Conservation (phyloP, 345 rosid species). For the Carallia brachiata region DNA sequence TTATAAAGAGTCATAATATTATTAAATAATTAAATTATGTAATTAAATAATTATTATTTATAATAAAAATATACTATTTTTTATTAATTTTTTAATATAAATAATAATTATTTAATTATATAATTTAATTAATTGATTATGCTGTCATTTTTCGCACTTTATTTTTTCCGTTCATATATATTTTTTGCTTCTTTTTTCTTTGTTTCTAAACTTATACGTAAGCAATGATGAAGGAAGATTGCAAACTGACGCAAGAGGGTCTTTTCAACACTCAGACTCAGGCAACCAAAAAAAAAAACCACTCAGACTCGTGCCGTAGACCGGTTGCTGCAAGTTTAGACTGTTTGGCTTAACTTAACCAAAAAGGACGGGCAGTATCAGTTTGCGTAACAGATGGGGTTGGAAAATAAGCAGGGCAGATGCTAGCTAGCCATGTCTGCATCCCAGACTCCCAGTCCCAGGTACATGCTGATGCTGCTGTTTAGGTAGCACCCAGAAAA, state of each 20-base stretch:
- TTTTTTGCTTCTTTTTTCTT: neutral
- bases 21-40: no score
- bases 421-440: slow-evolving; percentile 21
- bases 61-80: no score
- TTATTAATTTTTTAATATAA: no score
- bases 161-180: no score
- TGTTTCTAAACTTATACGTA: slow-evolving; percentile 18
- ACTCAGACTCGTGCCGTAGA: neutral
- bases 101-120: no score
- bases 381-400: neutral
- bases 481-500: slow-evolving; percentile 35
- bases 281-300: no score
- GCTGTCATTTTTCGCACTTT: no score
- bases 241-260: slow-evolving; percentile 21
- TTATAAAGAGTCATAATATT: no score
- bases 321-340: slow-evolving; percentile 24
- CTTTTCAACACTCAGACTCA: slow-evolving; percentile 8
- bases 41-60: no score
- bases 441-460: slow-evolving; percentile 4
- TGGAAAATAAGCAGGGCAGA: neutral
- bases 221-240: slow-evolving; percentile 40
- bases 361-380: neutral
- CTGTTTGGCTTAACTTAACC: neutral
- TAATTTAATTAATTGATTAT: no score
- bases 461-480: no score